These are phyloP conservation scores for Angophora floribunda DNA, from an alignment of 345 rosid genomes.

Conservation along the genomic window DNA sequence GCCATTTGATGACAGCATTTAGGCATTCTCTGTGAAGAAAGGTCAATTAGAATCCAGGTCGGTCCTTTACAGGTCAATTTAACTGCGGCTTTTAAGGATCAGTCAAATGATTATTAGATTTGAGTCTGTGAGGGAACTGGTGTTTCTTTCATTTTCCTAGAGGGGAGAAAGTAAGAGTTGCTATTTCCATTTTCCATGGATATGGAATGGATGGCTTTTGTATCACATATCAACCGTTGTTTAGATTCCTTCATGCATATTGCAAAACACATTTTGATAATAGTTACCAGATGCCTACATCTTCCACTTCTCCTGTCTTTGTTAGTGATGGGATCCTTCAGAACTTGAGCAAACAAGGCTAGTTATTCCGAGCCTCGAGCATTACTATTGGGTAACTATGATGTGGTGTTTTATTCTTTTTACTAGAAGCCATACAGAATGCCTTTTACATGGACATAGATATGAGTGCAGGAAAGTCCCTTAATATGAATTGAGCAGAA, in stretches of 20 bases:
- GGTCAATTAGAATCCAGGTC: background rate
- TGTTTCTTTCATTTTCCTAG: too few species aligned
- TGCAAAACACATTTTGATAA: background rate
- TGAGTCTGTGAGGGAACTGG: background rate
- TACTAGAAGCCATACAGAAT: background rate
- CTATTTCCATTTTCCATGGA: too few species aligned
- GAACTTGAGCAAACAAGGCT: background rate
- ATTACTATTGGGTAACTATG: background rate
- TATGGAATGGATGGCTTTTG: too few species aligned
- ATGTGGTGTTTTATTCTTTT: background rate
- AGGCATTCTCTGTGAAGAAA: background rate
- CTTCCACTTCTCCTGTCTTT: background rate
- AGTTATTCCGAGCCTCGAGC: background rate
- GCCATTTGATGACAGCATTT: background rate
- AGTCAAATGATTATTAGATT: too few species aligned
- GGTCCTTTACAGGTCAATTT: background rate
- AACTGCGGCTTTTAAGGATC: background rate
- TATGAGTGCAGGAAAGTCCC: background rate
- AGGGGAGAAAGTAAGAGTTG: too few species aligned
- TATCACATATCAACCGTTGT: background rate
- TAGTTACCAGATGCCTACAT: background rate
- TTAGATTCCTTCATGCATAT: background rate
- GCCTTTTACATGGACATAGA: too few species aligned
- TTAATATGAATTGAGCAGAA: background rate
- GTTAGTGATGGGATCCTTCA: background rate